Evolutionary conservation across 306 rosid genomes (phyloP), one percentile per base, ranked within the genome.

Genomic region (Quercus rubra): DNA sequence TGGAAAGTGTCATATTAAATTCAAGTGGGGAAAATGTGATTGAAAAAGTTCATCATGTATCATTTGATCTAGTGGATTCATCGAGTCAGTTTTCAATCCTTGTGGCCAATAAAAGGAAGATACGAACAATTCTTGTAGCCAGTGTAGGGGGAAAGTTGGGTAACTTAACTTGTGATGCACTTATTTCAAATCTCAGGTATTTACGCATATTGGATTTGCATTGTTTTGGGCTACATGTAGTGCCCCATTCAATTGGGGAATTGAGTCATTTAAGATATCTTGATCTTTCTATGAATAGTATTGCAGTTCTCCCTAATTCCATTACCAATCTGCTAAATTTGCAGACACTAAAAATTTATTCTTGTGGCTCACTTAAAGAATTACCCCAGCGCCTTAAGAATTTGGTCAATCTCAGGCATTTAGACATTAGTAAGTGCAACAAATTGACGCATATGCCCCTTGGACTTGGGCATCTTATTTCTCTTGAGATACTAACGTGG

Each of bases 191-290:
- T 21, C 66, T 71, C 14, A 73, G 55, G 14, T 77, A 55, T 55
- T 20, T 77, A 43, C 41, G 61, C 20, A 75, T 38, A 6, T 56
- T 82, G 55, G 78, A 82, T 77, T 64, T 82, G 73, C 77, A 79
- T 63, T 0, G 73, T 18, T 64, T 43, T 8, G 55, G 55, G 6
- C 20, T 82, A 28, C 20, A 11, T 46, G 11, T 38, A 28, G 49
- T 82, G 4, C 79, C 82, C 21, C 55, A 17, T 5, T 21, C 71
- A 62, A 58, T 82, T 55, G 71, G 78, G 9, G 15, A 73, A 54
- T 38, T 66, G 70, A 77, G 64, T 19, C 85, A 72, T 73, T 13
- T 77, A 62, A 8, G 66, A 23, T 55, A 55, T 54, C 66, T 73
- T 3, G 21, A 73, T 55, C 62, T 54, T 15, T 27, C 35, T 6